Evolutionary conservation across 129 eudicot genomes (phyloP), one percentile per base, ranked within the genome.

Genomic region (Arctium lappa): DNA sequence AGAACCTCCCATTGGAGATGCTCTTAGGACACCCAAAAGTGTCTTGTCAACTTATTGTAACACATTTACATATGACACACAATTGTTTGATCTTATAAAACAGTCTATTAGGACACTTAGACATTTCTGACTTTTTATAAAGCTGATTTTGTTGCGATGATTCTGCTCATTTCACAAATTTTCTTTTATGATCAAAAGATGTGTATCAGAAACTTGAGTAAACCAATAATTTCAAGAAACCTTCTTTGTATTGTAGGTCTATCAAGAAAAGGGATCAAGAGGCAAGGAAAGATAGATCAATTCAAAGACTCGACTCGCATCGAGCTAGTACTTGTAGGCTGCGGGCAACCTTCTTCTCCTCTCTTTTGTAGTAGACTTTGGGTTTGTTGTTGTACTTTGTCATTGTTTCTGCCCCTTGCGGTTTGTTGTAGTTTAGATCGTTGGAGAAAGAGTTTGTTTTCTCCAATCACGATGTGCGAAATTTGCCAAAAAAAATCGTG

Each of bases 211-310:
- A 70, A 69, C 76, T 31, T 11, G 30, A 3, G 73, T 74, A 62
- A 56, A 8, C 69, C 50, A 75, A 16, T 39, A 6, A 30, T 53
- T 65, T 72, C 75, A 79, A 73, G 76, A 80, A 79, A 36, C 15
- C 66, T 66, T 33, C 8, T 9, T 71, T 60, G 79, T 65, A 0
- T 84, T 88, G 85, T 84, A 94, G 98, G 88, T 86, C n/a, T 94
- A 94, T 86, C 92, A 88, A 80, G 88, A 87, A 44, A 88, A 85
- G 36, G 91, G 85, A 38, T 40, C 80, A 71, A 85, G 86, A 88
- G 92, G 82, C 73, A 81, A 81, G 85, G 91, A 83, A 79, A 87
- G 89, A 83, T 88, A 85, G 86, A 82, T 79, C 8, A 31, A 8
- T 76, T 39, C 70, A 72, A 70, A 53, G 74, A 70, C 73, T 60